Evolutionary conservation across 2,329 filamentous ascomycete genomes (phyloP), one percentile per base, ranked within the genome.

Genomic region (Claviceps paspali): DNA sequence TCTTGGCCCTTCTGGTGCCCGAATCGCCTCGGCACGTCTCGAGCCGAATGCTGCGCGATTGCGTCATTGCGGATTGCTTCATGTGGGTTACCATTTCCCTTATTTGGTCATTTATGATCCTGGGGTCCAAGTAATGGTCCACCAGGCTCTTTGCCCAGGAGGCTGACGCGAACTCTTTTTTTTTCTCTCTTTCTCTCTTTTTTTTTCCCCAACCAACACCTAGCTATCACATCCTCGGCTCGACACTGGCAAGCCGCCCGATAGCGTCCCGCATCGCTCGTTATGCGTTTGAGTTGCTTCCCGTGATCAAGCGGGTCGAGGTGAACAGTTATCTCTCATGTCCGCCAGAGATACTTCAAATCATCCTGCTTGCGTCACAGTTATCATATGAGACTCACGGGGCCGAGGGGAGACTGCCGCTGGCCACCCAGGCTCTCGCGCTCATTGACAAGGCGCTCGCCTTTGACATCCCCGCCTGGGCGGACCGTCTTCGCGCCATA

Each of bases 1-100:
- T 68, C 21, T 50, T 63, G 43, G 52, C 55, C 28, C 45, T 61
- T 10, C 48, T 62, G 5, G 52, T 51, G 5, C 49, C 51, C 4
- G 49, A 54, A 12, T 48, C 42, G 22, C 43, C 47, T 3, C 43
- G 43, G 31, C 51, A 47, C 33, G 46, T 50, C 35, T 52, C 52
- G 21, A 60, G 49, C 46, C 49, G 51, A 40, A 51, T 56, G 48
- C 43, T 63, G 37, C 57, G 60, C 29, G 64, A 68, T 45, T 65
- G 60, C 35, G 57, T 68, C 37, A 56, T 65, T 29, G 64, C 65
- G 14, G 64, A 68, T 44, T 66, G 61, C 40, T 61, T 64, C 49
- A 63, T 63, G 60, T 62, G 51, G 51, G 60, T 54, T n/a, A 22
- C 34, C 18, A 15, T 24, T 24, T 26, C 2, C 12, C 7, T 19